A percentile compares a stretch with the other conserved stretches of the same genome.
These are phyloP conservation scores for Lepidium africanum DNA, from an alignment of 345 rosid genomes.

Conservation along the genomic window DNA sequence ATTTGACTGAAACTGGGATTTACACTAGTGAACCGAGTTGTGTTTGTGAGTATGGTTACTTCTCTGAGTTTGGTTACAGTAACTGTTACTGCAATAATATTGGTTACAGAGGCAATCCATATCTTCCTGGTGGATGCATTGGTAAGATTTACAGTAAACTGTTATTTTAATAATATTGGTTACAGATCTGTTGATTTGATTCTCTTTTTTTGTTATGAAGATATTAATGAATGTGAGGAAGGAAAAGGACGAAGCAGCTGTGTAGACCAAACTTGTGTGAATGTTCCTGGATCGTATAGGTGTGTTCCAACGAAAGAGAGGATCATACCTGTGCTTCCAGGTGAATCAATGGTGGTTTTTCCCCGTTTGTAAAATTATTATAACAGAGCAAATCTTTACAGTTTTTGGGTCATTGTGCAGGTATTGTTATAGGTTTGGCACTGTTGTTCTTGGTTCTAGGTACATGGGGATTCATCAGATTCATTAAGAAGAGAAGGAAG, in stretches of 20 bases:
- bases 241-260: not conserved
- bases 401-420: not conserved
- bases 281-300: not conserved
- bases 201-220: not conserved
- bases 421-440: not conserved
- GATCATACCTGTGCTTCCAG: conserved; percentile 1
- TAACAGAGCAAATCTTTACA: not conserved
- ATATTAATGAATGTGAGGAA: conserved; percentile 23
- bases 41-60: not conserved
- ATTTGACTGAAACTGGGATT: not conserved
- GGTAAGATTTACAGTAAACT: conserved; percentile 13
- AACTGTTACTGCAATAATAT: conserved; percentile 20
- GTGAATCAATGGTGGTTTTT: not conserved
- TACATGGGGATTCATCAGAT: conserved; percentile 12
- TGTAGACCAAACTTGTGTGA: not conserved
- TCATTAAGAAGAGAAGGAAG: conserved; percentile 7
- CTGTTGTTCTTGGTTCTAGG: conserved; percentile 15
- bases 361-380: not conserved
- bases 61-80: not conserved
- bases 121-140: conserved; percentile 27
- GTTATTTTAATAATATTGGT: too few relatives aligned
- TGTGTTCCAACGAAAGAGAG: conserved; percentile 8
- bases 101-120: conserved; percentile 36
- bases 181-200: not conserved
- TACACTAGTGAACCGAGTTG: not conserved